Evolutionary conservation across 1,284 basidiomycete species (phyloP).

Genomic region (Mycena citricolor): DNA sequence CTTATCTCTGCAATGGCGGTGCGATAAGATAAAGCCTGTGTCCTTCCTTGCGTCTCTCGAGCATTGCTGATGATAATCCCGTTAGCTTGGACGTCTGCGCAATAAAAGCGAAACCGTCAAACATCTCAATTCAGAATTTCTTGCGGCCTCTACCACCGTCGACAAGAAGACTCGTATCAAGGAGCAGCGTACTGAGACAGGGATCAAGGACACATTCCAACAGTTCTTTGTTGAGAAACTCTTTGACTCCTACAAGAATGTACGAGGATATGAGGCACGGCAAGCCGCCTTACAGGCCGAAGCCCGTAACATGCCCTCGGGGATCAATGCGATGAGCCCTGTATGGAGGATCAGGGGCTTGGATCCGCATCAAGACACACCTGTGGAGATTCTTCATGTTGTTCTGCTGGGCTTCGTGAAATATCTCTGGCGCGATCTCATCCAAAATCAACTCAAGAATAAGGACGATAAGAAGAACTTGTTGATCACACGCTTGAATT

Average conservation of each 20-base stretch:
- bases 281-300: constrained; percentile 18
- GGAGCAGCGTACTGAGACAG: constrained; percentile 23
- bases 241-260: constrained; percentile 24
- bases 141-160: constrained; percentile 15
- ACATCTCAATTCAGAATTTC: constrained; percentile 23
- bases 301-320: constrained; percentile 17
- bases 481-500: constrained; percentile 26
- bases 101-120: constrained; percentile 23
- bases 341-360: constrained; percentile 28
- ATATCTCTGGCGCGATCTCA: constrained; percentile 37
- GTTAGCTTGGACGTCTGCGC: constrained; percentile 24
- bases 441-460: constrained; percentile 28
- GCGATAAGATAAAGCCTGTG: too few relatives aligned
- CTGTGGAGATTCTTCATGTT: constrained; percentile 37
- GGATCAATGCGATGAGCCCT: constrained; percentile 26
- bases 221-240: constrained; percentile 27
- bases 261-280: constrained; percentile 2
- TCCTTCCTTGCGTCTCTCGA: too few relatives aligned
- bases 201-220: constrained; percentile 33
- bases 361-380: constrained; percentile 36
- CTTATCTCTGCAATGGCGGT: too few relatives aligned
- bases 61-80: too few relatives aligned
- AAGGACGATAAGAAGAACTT: constrained; percentile 17
- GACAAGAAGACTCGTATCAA: constrained; percentile 24
- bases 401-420: constrained; percentile 39